Evolutionary conservation across 257 asterid genomes (phyloP).

Genomic region (Pogostemon cablin): DNA sequence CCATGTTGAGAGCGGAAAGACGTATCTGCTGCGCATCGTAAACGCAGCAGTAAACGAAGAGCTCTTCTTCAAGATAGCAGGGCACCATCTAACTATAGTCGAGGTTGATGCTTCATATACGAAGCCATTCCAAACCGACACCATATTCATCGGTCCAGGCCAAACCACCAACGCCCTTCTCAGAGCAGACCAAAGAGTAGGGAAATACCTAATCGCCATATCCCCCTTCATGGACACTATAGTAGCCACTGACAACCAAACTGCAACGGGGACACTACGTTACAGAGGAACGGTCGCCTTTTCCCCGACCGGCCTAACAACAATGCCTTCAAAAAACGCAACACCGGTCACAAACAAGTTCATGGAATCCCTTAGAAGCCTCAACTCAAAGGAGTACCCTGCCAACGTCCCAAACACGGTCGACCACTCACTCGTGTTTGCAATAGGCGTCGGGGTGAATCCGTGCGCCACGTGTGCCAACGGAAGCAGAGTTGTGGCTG

Average conservation of each 20-base stretch:
- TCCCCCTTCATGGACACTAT: conserved; percentile 79
- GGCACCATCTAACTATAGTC: conserved; percentile 57
- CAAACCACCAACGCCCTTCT: conserved; percentile 68
- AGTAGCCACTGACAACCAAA: conserved; percentile 62
- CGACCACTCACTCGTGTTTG: conserved; percentile 59
- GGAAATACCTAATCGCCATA: conserved; percentile 53
- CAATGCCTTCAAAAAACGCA: conserved; percentile 55
- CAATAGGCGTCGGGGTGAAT: conserved; percentile 65
- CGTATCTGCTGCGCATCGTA: conserved; percentile 62
- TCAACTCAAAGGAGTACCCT: conserved; percentile 57
- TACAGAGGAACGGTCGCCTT: conserved; percentile 44
- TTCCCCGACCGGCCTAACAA: conserved; percentile 39
- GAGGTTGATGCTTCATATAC: conserved; percentile 74
- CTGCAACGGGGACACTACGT: conserved; percentile 48
- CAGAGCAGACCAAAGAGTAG: conserved; percentile 48
- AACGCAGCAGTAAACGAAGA: conserved; percentile 74
- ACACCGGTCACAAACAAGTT: conserved; percentile 48
- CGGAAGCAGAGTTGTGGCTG: conserved; percentile 54
- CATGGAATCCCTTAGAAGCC: conserved; percentile 57
- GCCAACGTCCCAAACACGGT: conserved; percentile 46
- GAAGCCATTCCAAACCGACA: conserved; percentile 66
- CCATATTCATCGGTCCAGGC: conserved; percentile 74
- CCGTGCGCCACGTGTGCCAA: conserved; percentile 61
- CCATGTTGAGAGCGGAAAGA: conserved; percentile 65
- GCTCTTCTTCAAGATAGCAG: conserved; percentile 72